These are phyloP conservation scores for Cercophora newfieldiana DNA, from an alignment of 495 filamentous ascomycete genomes.

Conservation along the genomic window DNA sequence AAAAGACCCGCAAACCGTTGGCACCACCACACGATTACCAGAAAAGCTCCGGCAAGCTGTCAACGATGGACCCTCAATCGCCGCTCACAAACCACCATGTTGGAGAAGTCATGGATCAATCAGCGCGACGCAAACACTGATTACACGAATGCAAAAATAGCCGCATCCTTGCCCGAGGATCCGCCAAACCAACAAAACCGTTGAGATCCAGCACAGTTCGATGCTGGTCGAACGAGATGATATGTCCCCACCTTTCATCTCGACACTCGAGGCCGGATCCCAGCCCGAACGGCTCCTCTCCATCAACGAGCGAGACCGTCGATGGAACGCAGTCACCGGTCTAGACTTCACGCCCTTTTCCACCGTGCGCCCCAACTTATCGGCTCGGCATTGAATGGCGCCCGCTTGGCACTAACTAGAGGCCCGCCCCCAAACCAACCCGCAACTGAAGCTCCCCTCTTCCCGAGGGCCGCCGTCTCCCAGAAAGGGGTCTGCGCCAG, in stretches of 20 bases:
- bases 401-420: not conserved
- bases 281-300: not conserved
- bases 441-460: too few relatives aligned
- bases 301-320: not conserved
- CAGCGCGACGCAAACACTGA: not conserved
- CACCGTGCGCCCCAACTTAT: not conserved
- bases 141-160: not conserved
- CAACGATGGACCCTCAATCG: too few relatives aligned
- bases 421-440: too few relatives aligned
- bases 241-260: not conserved
- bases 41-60: not conserved
- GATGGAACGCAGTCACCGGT: not conserved
- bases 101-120: too few relatives aligned
- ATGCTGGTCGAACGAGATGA: not conserved
- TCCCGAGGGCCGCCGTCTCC: not conserved
- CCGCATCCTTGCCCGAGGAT: not conserved
- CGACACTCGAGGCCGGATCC: not conserved
- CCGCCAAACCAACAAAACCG: not conserved
- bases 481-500: not conserved
- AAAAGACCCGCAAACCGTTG: not conserved
- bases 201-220: not conserved
- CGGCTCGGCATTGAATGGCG: constrained; percentile 5
- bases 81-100: too few relatives aligned
- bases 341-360: not conserved
- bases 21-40: not conserved